Evolutionary conservation across 345 rosid genomes (phyloP).

Genomic region (Luvunga scandens): DNA sequence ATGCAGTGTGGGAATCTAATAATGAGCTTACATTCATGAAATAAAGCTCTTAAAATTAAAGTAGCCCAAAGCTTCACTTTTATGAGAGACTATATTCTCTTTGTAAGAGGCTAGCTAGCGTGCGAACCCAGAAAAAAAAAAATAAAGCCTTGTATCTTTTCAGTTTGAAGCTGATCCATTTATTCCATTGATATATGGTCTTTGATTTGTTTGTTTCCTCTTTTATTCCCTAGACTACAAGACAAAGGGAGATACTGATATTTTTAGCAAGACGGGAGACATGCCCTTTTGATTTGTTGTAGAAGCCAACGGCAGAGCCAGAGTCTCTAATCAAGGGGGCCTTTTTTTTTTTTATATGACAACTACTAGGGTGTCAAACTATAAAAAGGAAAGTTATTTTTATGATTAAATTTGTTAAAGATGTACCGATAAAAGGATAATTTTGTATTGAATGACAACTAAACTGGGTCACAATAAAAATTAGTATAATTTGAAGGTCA

Average conservation of each 20-base stretch:
- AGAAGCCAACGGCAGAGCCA: too few species aligned
- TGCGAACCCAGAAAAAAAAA: conserved; percentile 19
- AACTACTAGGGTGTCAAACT: too few species aligned
- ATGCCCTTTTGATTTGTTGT: background rate
- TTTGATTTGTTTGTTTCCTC: background rate
- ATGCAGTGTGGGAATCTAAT: conserved; percentile 22
- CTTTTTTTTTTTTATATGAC: too few species aligned
- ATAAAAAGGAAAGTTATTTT: too few species aligned
- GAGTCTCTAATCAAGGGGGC: too few species aligned
- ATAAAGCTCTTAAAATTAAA: background rate
- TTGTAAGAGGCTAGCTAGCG: conserved; percentile 18
- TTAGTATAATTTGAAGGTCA: too few species aligned
- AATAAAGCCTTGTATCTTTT: conserved; percentile 17
- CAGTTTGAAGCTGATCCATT: background rate
- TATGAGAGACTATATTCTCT: conserved; percentile 5
- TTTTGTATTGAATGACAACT: too few species aligned
- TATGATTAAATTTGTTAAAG: too few species aligned
- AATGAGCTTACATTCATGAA: background rate
- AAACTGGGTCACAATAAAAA: too few species aligned
- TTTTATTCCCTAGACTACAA: conserved; percentile 16
- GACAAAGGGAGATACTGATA: background rate
- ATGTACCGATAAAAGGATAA: too few species aligned
- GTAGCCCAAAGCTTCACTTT: conserved; percentile 7
- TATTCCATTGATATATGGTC: background rate
- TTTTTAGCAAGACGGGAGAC: conserved; percentile 2